These are phyloP conservation scores for Dissophora ornata DNA, from an alignment of 192 early-diverging fungal genomes.

Conservation along the genomic window DNA sequence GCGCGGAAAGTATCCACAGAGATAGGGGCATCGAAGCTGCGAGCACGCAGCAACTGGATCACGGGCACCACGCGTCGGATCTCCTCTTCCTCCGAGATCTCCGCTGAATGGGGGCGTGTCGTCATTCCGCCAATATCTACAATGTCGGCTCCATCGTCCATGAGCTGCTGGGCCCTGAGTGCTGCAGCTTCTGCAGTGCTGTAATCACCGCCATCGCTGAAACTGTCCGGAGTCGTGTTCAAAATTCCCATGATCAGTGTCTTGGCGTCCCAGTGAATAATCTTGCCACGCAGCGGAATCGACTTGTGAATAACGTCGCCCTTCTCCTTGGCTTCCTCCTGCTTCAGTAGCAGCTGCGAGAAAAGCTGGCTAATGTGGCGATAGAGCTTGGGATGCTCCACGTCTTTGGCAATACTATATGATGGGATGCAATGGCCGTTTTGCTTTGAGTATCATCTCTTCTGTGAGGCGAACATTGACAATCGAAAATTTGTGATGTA, in stretches of 20 bases:
- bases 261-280: conserved; percentile 71
- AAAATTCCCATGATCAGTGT: conserved; percentile 97
- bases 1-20: conserved; percentile 95
- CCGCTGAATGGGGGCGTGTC: conserved; percentile 87
- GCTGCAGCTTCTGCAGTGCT: conserved; percentile 72
- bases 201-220: conserved; percentile 91
- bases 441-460: too few relatives aligned
- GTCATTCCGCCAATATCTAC: conserved; percentile 97
- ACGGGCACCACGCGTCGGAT: conserved; percentile 88
- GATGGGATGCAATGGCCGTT: not conserved
- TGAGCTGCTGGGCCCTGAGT: conserved; percentile 72
- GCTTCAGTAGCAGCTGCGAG: conserved; percentile 64
- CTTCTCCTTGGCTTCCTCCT: conserved; percentile 42
- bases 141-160: conserved; percentile 85
- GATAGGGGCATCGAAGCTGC: conserved; percentile 75
- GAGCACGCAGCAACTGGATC: conserved; percentile 76
- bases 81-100: conserved; percentile 77
- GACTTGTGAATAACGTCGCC: conserved; percentile 65
- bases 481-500: too few relatives aligned
- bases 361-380: conserved; percentile 80
- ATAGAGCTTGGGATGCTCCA: conserved; percentile 90
- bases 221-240: conserved; percentile 97
- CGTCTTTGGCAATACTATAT: conserved; percentile 82
- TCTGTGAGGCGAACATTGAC: too few relatives aligned
- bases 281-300: conserved; percentile 57